Base-by-base conservation (phyloP, 495 filamentous ascomycete species). In the Penicillium turbatum region DNA sequence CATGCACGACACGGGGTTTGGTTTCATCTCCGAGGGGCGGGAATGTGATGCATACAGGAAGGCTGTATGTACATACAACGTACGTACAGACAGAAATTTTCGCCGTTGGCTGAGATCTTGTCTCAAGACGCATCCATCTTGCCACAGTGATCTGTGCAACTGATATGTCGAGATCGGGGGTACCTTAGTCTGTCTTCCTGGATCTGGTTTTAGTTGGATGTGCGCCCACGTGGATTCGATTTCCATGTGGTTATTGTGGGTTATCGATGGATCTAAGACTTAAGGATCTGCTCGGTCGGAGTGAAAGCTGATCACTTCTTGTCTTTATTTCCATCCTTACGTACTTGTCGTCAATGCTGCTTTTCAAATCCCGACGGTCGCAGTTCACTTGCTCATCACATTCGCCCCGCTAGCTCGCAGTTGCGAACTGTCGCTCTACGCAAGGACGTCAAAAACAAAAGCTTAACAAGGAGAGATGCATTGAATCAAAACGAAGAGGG, bases 31-130 rank as follows among this genome's bases (percentile, higher is more conserved):
- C 15, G 5, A 21, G 13, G 40, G 15, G 34, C 12, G 8, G 13
- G 53, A 62, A 59, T 64, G 59, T 64, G 62, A 64, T 57, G 45
- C 59, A 49, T 64, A 58, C 30, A 24, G 21, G 21, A 24, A 24
- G 21, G 21, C 4, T 24, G n/a, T n/a, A n/a, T n/a, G n/a, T n/a
- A n/a, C n/a, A n/a, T n/a, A n/a, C n/a, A n/a, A n/a, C n/a, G n/a
- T n/a, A n/a, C n/a, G 60, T 40, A 52, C 55, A 48, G 37, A 55
- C 58, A 64, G 59, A 50, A 55, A 3, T 10, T 51, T 34, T 13
- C 50, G 38, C 52, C 53, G 57, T 51, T 50, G 54, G 57, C 36
- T 40, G 27, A 17, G 21, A 35, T 34, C 35, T 16, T 37, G 13
- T 29, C 32, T 17, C 19, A 35, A n/a, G 31, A 29, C 32, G 12